phyloP scores from a whole-genome alignment of 306 rosid genomes.

The Rosa lucieae region DNA sequence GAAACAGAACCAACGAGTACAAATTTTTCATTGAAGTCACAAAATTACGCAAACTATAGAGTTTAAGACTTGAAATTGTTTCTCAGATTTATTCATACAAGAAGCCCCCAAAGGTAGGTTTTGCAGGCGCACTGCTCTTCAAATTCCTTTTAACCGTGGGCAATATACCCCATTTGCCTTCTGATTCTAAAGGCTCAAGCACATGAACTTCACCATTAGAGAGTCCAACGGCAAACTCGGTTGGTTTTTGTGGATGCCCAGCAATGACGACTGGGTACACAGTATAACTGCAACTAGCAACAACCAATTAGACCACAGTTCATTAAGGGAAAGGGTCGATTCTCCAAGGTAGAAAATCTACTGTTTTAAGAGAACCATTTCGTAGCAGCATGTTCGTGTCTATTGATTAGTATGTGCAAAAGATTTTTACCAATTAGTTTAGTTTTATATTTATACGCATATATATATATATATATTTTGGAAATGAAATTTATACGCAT shows the following conservation, averaged over 20 bases:
- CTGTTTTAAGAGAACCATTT: too few species aligned
- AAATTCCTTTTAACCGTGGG: slow-evolving; percentile 55
- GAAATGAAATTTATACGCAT: too few species aligned
- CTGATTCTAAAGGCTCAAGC: slow-evolving; percentile 68
- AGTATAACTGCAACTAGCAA: slow-evolving; percentile 36
- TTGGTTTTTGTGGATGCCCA: slow-evolving; percentile 76
- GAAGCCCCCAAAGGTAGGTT: not conserved
- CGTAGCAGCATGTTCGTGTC: too few species aligned
- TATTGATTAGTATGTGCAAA: too few species aligned
- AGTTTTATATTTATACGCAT: too few species aligned
- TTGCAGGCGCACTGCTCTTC: slow-evolving; percentile 28
- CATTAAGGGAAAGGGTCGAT: not conserved
- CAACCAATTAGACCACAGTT: not conserved
- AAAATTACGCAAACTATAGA: not conserved
- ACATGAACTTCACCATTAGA: slow-evolving; percentile 74
- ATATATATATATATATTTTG: too few species aligned
- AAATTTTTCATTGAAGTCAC: not conserved
- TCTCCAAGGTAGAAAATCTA: too few species aligned
- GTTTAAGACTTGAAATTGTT: not conserved
- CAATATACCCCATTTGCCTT: slow-evolving; percentile 62
- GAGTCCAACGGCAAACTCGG: slow-evolving; percentile 74
- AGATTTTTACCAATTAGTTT: too few species aligned
- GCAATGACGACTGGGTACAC: slow-evolving; percentile 63
- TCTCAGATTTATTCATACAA: not conserved
- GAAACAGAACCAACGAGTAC: not conserved